A percentile compares a stretch with the other conserved stretches of the same genome.
Evolutionary conservation across 2,329 filamentous ascomycete genomes (phyloP).

Genomic region (Pseudogymnoascus sp.): DNA sequence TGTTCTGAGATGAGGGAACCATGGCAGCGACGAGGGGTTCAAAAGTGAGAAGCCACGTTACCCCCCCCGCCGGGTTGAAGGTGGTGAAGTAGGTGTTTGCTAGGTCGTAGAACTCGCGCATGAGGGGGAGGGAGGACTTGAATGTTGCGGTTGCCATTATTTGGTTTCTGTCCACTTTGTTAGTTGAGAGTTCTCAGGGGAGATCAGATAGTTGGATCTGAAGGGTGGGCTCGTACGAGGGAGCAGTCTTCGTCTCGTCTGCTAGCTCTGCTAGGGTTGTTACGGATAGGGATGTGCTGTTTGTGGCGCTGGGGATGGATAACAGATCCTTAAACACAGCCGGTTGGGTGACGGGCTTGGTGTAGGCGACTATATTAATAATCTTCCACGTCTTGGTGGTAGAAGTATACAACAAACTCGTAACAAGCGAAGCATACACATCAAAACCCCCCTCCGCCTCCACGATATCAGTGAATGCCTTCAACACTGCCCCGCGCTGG

Average conservation of each 20-base stretch:
- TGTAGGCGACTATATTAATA: background rate
- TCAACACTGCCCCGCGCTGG: background rate
- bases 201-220: background rate
- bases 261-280: background rate
- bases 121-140: background rate
- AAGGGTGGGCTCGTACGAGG: background rate
- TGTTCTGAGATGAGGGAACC: background rate
- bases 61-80: background rate
- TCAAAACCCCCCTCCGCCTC: background rate
- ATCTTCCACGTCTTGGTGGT: background rate
- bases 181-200: background rate
- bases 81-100: background rate
- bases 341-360: background rate
- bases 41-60: background rate
- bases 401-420: background rate
- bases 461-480: background rate
- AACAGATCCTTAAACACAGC: background rate
- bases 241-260: background rate
- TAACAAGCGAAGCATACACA: background rate
- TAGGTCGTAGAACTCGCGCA: background rate
- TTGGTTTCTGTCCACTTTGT: background rate
- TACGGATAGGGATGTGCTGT: background rate
- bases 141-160: background rate
- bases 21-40: background rate
- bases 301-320: slow-evolving; percentile 19